Evolutionary conservation across 768 basidiomycete genomes (phyloP).

Genomic region (Terana coerulea): DNA sequence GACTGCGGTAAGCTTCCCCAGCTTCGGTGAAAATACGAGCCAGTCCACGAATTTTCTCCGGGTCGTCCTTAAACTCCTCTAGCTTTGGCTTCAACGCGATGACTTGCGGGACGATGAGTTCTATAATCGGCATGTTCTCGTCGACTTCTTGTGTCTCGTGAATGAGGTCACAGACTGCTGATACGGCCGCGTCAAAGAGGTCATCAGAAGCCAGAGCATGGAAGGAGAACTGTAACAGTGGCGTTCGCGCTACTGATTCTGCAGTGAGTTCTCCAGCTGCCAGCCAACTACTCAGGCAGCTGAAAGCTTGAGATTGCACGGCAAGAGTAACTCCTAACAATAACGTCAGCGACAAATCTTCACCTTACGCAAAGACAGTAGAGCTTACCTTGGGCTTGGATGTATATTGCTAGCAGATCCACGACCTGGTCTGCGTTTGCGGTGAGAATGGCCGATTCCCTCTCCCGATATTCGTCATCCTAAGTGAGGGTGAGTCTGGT

Average conservation of each 20-base stretch:
- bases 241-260: conserved; percentile 60
- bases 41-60: conserved; percentile 85
- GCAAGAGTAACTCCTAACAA: conserved; percentile 69
- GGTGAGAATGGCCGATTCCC: conserved; percentile 59
- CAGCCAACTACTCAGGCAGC: conserved; percentile 85
- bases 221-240: conserved; percentile 80
- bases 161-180: conserved; percentile 89
- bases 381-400: conserved; percentile 76
- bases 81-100: conserved; percentile 68
- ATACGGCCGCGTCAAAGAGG: conserved; percentile 91
- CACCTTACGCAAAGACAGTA: too few species aligned
- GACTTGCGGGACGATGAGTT: conserved; percentile 84
- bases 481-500: conserved; percentile 28
- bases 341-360: conserved; percentile 1
- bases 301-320: conserved; percentile 80
- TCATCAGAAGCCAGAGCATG: conserved; percentile 78
- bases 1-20: conserved; percentile 89
- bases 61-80: conserved; percentile 61
- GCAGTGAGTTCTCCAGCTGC: conserved; percentile 78
- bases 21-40: conserved; percentile 96
- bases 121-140: conserved; percentile 86
- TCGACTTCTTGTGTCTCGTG: conserved; percentile 98
- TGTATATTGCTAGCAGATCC: conserved; percentile 80
- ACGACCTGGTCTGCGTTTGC: conserved; percentile 69
- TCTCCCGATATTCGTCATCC: conserved; percentile 74